Evolutionary conservation across 176 grass and related monocot genomes (phyloP).

Genomic region (Carex littledalei): DNA sequence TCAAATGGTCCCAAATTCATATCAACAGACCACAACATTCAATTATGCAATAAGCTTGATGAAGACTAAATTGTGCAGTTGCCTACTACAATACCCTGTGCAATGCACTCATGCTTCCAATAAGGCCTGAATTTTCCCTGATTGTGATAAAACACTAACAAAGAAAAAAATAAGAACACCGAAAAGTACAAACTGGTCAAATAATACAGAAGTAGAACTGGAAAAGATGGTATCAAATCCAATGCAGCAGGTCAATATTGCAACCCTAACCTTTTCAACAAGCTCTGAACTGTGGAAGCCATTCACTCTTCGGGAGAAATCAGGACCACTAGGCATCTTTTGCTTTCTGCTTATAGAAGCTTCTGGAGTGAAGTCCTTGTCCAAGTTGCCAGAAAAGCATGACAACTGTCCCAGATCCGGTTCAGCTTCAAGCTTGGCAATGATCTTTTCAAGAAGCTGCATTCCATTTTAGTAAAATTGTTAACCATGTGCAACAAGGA

Average conservation of each 20-base stretch:
- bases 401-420: background rate
- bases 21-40: too few species aligned
- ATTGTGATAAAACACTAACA: too few species aligned
- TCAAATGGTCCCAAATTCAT: too few species aligned
- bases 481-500: background rate
- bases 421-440: conserved; percentile 15
- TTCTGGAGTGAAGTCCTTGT: background rate
- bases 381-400: background rate
- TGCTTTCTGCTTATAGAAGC: conserved; percentile 4
- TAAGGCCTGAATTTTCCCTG: too few species aligned
- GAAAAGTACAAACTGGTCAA: too few species aligned
- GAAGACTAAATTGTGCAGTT: too few species aligned
- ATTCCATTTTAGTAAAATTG: conserved; percentile 7
- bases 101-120: too few species aligned
- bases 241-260: background rate
- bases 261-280: background rate
- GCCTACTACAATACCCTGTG: too few species aligned
- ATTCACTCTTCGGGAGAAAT: background rate
- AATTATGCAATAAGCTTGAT: too few species aligned
- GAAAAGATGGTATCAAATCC: background rate
- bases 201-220: background rate
- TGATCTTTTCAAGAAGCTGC: conserved; percentile 14
- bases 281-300: background rate
- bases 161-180: too few species aligned
- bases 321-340: background rate